phyloP scores from a whole-genome alignment of 345 rosid genomes.

The Raphanus raphanistrum region DNA sequence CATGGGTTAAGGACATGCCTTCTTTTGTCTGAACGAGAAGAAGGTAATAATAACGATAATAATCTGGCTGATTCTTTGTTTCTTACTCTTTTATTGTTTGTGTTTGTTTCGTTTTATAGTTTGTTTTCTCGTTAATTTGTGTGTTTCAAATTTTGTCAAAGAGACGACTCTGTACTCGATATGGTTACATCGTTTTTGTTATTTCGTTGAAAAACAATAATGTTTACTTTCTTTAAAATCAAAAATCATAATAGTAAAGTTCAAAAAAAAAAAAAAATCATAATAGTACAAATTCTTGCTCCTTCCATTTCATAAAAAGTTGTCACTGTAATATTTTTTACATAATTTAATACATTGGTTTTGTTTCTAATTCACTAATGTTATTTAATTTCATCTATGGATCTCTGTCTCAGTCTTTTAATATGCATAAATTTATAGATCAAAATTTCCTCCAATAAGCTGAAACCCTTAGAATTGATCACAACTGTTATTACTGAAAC shows the following conservation, averaged over 20 bases:
- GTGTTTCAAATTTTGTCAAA: constrained; percentile 18
- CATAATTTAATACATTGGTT: too few species aligned
- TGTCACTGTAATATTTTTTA: too few species aligned
- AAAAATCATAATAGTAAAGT: not conserved
- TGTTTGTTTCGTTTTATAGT: constrained; percentile 6
- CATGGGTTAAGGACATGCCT: constrained; percentile 46
- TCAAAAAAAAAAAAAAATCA: too few species aligned
- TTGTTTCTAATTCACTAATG: too few species aligned
- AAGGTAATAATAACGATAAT: not conserved
- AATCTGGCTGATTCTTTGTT: not conserved
- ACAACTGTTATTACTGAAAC: not conserved
- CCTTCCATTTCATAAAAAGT: too few species aligned
- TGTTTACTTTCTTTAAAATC: not conserved
- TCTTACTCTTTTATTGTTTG: not conserved
- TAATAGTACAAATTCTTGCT: too few species aligned
- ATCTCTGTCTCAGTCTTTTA: too few species aligned
- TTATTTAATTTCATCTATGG: too few species aligned
- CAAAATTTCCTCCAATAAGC: not conserved
- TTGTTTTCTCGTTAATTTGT: not conserved
- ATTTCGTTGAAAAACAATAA: constrained; percentile 19
- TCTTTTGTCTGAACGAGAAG: constrained; percentile 28
- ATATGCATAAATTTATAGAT: too few species aligned
- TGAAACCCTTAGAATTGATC: not conserved
- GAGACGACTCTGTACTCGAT: constrained; percentile 10
- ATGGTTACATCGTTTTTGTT: constrained; percentile 22